Conservation (phyloP, 1,284 basidiomycete species). For the Cryptococcus amylolentus region DNA sequence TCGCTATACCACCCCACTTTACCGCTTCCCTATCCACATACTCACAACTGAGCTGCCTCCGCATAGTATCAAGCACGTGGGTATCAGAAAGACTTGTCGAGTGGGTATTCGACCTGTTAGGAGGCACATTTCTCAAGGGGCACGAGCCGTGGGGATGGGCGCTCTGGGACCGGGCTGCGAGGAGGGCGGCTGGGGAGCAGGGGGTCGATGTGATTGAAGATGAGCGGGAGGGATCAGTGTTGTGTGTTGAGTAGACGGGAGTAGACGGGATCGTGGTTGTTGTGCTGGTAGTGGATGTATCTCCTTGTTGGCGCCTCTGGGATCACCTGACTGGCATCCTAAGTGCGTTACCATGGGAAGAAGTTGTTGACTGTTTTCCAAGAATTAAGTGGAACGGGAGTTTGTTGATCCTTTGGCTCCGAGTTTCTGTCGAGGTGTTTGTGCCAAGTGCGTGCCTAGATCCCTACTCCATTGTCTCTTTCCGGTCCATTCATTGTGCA, state of each 20-base stretch:
- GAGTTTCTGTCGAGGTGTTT: too few species aligned
- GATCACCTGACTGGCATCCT: too few species aligned
- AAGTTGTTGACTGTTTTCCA: too few species aligned
- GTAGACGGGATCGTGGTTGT: too few species aligned
- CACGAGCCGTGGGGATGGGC: conserved; percentile 54
- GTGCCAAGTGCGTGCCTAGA: too few species aligned
- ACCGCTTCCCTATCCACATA: neutral
- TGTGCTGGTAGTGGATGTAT: neutral
- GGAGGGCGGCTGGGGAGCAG: conserved; percentile 9
- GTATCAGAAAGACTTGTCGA: conserved; percentile 49
- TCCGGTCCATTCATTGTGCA: too few species aligned
- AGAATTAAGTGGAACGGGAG: too few species aligned
- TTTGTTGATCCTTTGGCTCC: too few species aligned
- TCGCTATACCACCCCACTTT: conserved; percentile 12
- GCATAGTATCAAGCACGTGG: conserved; percentile 36
- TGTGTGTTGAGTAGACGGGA: too few species aligned
- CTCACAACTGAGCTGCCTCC: conserved; percentile 5
- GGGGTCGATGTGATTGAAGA: neutral
- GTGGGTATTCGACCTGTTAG: conserved; percentile 45
- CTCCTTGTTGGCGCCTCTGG: neutral
- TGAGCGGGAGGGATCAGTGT: neutral
- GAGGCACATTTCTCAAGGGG: conserved; percentile 53
- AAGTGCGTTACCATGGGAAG: too few species aligned
- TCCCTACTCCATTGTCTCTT: too few species aligned
- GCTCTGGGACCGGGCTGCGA: conserved; percentile 48